These are phyloP conservation scores for Mycena vitilis DNA, from an alignment of 768 basidiomycete species.

Conservation along the genomic window DNA sequence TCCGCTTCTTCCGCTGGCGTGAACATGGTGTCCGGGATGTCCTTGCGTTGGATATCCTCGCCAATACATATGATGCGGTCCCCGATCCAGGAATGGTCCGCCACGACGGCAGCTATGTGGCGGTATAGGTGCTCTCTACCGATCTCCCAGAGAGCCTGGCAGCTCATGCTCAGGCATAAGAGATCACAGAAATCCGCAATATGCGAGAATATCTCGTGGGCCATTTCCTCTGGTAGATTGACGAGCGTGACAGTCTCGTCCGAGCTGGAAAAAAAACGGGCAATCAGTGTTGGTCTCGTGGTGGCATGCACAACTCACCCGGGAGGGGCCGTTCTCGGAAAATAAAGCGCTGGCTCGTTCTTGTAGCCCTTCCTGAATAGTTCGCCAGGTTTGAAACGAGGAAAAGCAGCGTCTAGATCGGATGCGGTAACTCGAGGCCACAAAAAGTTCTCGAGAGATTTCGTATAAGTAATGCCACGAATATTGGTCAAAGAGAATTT, in stretches of 20 bases:
- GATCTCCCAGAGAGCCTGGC: slow-evolving; percentile 14
- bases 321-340: neutral
- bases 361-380: neutral
- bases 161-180: slow-evolving; percentile 1
- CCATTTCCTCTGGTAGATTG: slow-evolving; percentile 1
- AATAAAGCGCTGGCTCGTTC: neutral
- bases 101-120: neutral
- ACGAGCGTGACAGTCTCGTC: neutral
- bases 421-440: neutral
- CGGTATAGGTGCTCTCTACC: slow-evolving; percentile 6
- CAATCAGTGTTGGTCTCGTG: neutral
- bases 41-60: neutral
- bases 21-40: neutral
- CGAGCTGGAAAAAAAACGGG: neutral
- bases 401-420: slow-evolving; percentile 11
- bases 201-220: slow-evolving; percentile 11
- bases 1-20: slow-evolving; percentile 3
- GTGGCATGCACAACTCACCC: neutral
- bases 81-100: neutral
- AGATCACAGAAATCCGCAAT: neutral
- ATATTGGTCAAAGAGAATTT: neutral
- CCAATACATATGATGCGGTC: slow-evolving; percentile 24
- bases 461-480: neutral
- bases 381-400: neutral
- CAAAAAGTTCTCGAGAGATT: slow-evolving; percentile 1